Conservation (phyloP, 163 green algal species). For the Chlorella variabilis region DNA sequence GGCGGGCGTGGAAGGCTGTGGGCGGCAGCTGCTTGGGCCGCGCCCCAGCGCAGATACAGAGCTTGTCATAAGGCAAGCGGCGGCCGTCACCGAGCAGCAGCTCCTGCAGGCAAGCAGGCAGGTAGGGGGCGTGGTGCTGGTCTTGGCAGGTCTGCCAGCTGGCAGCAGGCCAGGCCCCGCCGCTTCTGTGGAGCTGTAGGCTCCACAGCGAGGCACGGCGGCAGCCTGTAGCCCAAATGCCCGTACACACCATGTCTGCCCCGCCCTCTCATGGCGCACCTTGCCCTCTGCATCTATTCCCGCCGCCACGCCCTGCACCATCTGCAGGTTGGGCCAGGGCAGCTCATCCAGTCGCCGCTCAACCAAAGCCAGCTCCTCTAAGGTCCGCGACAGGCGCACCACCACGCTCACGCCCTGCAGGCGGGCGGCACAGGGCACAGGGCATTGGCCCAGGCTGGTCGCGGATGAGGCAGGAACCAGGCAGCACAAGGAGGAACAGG, state of each 20-base stretch:
- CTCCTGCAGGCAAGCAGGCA: conserved; percentile 1
- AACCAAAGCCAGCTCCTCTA: conserved; percentile 66
- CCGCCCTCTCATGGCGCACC: no score
- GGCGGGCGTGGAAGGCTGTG: background rate
- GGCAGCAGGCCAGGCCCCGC: no score
- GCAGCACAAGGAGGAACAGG: no score
- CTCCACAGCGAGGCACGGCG: no score
- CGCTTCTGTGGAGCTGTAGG: no score
- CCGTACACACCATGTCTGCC: no score
- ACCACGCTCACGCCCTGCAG: conserved; percentile 67
- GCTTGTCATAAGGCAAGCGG: conserved; percentile 66
- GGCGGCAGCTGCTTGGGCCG: conserved; percentile 43
- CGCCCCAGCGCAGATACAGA: conserved; percentile 82
- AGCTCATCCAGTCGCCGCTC: conserved; percentile 46
- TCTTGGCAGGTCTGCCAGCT: background rate
- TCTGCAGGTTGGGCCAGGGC: conserved; percentile 54
- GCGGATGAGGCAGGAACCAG: no score
- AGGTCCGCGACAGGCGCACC: conserved; percentile 57
- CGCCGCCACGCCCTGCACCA: conserved; percentile 49
- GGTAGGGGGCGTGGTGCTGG: background rate
- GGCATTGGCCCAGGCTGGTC: no score
- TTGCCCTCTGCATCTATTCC: conserved; percentile 43
- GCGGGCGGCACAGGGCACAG: no score
- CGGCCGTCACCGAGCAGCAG: conserved; percentile 31
- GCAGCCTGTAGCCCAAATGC: no score